phyloP scores from a whole-genome alignment of 2,329 filamentous ascomycete genomes.

The Pleurostoma richardsiae region DNA sequence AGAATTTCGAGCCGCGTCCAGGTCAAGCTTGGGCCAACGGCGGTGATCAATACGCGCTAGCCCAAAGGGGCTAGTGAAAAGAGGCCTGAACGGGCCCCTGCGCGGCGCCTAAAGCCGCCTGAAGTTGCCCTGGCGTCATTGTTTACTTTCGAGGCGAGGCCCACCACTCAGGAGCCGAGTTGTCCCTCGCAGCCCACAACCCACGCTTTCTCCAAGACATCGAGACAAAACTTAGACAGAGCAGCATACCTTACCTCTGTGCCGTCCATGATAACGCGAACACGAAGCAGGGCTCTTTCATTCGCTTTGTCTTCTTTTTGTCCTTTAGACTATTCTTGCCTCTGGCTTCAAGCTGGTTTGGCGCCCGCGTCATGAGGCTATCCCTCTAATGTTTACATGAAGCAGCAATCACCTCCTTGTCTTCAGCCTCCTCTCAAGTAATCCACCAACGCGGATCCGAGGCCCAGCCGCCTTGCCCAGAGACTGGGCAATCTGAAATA shows the following conservation, averaged over 20 bases:
- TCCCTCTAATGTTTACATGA: constrained; percentile 8
- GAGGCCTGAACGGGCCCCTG: too few relatives aligned
- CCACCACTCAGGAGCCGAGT: constrained; percentile 1
- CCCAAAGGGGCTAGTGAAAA: too few relatives aligned
- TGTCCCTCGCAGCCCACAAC: too few relatives aligned
- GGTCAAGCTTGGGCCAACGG: too few relatives aligned
- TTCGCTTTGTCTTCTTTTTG: background rate
- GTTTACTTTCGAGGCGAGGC: constrained; percentile 8
- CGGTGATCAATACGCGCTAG: too few relatives aligned
- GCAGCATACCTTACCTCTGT: background rate
- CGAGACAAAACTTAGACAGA: too few relatives aligned
- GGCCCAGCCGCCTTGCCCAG: too few relatives aligned
- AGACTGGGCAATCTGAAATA: background rate
- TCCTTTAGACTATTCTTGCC: background rate
- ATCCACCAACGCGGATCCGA: background rate
- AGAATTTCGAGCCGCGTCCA: too few relatives aligned
- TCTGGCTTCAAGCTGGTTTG: constrained; percentile 3
- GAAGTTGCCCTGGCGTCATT: constrained; percentile 11
- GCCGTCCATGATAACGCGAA: background rate
- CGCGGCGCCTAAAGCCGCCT: background rate
- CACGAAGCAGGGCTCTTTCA: background rate
- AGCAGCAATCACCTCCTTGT: too few relatives aligned
- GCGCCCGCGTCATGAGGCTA: background rate
- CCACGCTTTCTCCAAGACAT: too few relatives aligned
- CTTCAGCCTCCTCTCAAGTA: background rate